Conservation (phyloP, 352 stramenopile genomes). For the Globisporangium spinosum region DNA sequence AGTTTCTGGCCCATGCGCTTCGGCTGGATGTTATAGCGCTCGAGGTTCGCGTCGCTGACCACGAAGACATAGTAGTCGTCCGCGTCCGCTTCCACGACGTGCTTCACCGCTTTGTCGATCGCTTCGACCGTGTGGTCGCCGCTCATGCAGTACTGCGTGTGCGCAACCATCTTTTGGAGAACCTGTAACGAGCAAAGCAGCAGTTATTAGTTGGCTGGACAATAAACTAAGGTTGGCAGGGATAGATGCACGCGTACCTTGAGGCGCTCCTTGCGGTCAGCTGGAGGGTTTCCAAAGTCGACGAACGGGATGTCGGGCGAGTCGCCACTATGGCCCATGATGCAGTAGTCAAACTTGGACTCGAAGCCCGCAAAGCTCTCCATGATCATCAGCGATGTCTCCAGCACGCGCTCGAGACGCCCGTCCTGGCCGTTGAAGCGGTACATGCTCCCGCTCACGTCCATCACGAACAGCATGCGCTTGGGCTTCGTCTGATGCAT, state of each 20-base stretch:
- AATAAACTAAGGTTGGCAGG: not conserved
- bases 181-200: constrained; percentile 28
- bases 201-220: not conserved
- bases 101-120: constrained; percentile 76
- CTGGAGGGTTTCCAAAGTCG: constrained; percentile 75
- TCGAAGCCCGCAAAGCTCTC: constrained; percentile 91
- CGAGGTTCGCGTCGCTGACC: constrained; percentile 94
- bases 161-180: constrained; percentile 91
- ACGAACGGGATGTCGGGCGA: constrained; percentile 89
- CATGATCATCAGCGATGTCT: constrained; percentile 96
- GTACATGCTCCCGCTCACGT: constrained; percentile 91
- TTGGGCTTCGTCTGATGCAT: constrained; percentile 54
- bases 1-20: constrained; percentile 51
- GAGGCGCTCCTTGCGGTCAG: constrained; percentile 87
- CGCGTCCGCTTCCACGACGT: constrained; percentile 53
- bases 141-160: constrained; percentile 92
- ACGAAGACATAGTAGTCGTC: constrained; percentile 91
- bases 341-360: constrained; percentile 87
- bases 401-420: constrained; percentile 90
- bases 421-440: constrained; percentile 93
- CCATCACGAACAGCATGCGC: constrained; percentile 90
- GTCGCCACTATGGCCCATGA: constrained; percentile 92
- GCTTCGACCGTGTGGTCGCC: constrained; percentile 94
- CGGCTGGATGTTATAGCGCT: constrained; percentile 87
- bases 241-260: constrained; percentile 20